Evolutionary conservation across 768 basidiomycete genomes (phyloP).

Genomic region (Pleurotus platypus): DNA sequence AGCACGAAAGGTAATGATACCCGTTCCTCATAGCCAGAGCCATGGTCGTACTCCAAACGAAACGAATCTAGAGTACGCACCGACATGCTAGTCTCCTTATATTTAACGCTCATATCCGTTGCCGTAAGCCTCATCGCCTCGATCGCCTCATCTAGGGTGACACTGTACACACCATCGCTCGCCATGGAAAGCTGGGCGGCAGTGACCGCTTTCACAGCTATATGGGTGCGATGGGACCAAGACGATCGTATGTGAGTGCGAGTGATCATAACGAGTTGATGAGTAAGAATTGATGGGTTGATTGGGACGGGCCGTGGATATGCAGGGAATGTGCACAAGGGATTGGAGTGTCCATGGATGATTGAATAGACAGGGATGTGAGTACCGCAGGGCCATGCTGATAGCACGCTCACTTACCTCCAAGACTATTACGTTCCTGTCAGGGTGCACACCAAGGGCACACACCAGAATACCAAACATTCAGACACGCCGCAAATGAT

Average conservation of each 20-base stretch:
- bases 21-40: neutral
- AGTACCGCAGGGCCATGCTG: neutral
- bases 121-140: conserved; percentile 94
- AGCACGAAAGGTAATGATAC: neutral
- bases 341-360: too few species aligned
- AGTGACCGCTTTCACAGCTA: conserved; percentile 89
- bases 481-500: too few species aligned
- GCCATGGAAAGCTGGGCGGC: conserved; percentile 95
- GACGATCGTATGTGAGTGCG: neutral
- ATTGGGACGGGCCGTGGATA: too few species aligned
- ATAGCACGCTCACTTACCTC: conserved; percentile 44
- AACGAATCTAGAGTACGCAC: conserved; percentile 36
- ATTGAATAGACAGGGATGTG: too few species aligned
- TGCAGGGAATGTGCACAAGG: too few species aligned
- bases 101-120: conserved; percentile 91
- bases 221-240: conserved; percentile 1
- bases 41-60: neutral
- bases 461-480: too few species aligned
- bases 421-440: conserved; percentile 82
- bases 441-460: too few species aligned
- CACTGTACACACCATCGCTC: conserved; percentile 81
- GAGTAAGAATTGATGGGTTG: too few species aligned
- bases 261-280: too few species aligned
- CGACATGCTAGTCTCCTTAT: conserved; percentile 93
- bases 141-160: conserved; percentile 91